These are phyloP conservation scores for Lentinula boryana DNA, from an alignment of 768 basidiomycete genomes.

Conservation along the genomic window DNA sequence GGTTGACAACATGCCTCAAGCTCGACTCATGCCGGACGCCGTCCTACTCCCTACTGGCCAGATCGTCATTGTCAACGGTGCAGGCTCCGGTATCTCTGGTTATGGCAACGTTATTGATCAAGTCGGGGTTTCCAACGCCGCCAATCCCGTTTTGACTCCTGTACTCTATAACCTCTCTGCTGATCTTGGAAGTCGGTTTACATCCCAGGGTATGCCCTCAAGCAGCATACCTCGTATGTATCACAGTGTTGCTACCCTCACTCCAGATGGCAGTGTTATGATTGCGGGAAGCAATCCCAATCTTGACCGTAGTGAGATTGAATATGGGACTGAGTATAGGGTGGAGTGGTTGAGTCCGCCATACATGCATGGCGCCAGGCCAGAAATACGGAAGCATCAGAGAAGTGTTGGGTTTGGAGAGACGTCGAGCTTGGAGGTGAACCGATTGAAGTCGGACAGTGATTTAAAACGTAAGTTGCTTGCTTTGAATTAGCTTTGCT, in stretches of 20 bases:
- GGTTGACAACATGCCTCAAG: conserved; percentile 67
- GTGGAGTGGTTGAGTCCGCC: conserved; percentile 84
- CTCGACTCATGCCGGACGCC: conserved; percentile 76
- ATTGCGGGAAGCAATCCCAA: conserved; percentile 85
- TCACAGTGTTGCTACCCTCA: conserved; percentile 78
- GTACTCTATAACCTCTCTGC: conserved; percentile 63
- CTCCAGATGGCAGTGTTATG: conserved; percentile 67
- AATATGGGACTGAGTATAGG: conserved; percentile 82
- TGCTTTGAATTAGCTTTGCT: neutral
- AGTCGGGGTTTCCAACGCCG: conserved; percentile 75
- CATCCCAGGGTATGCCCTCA: conserved; percentile 46
- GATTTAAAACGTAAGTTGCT: conserved; percentile 42
- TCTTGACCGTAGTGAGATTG: conserved; percentile 63
- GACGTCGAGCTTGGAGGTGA: conserved; percentile 39
- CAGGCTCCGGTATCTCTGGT: conserved; percentile 64
- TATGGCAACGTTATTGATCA: conserved; percentile 69
- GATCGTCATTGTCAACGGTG: conserved; percentile 74
- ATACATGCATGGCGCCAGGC: conserved; percentile 64
- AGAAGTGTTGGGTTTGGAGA: conserved; percentile 38
- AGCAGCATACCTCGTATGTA: conserved; percentile 72
- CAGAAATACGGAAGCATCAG: conserved; percentile 33
- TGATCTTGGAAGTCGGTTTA: conserved; percentile 52
- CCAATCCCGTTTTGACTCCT: conserved; percentile 61
- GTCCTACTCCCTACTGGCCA: conserved; percentile 75
- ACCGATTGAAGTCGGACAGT: conserved; percentile 26